These are phyloP conservation scores for Saturnispora zaruensis DNA, from an alignment of 805 yeast genomes.

Conservation along the genomic window DNA sequence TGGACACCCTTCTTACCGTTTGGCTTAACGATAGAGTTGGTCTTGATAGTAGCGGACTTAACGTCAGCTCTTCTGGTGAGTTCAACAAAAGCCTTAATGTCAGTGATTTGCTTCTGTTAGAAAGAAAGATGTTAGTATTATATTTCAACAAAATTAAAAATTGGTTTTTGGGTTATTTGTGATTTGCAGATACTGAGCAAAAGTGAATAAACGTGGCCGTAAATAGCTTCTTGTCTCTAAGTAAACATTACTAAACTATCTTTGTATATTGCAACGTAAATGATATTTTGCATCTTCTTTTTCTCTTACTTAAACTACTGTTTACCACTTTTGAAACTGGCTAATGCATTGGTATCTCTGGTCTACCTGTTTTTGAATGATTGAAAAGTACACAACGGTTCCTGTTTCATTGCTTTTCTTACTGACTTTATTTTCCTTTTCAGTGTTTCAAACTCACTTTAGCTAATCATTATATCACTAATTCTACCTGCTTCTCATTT, in stretches of 20 bases:
- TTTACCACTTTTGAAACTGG: no score
- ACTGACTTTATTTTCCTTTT: no score
- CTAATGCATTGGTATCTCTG: no score
- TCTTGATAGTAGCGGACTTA: slow-evolving; percentile 87
- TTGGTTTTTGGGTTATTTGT: background rate
- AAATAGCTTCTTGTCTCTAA: no score
- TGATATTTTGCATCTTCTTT: no score
- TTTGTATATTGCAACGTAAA: no score
- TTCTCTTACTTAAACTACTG: no score
- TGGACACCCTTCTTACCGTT: slow-evolving; percentile 80
- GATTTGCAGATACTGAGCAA: background rate
- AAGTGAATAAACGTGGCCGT: no score
- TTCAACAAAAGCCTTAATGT: slow-evolving; percentile 95
- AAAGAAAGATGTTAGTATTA: slow-evolving; percentile 2
- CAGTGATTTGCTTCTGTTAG: slow-evolving; percentile 64
- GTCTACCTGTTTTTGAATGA: no score
- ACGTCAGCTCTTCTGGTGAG: slow-evolving; percentile 95
- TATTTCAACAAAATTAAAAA: background rate
- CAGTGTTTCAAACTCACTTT: no score
- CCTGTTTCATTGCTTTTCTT: background rate
- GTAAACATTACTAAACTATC: no score
- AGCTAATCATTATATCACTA: background rate
- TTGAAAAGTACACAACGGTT: background rate
- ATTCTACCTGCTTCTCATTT: background rate
- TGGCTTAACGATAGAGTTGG: slow-evolving; percentile 74